These are phyloP conservation scores for Cladophialophora yegresii DNA, from an alignment of 2,329 filamentous ascomycete species.

Conservation along the genomic window DNA sequence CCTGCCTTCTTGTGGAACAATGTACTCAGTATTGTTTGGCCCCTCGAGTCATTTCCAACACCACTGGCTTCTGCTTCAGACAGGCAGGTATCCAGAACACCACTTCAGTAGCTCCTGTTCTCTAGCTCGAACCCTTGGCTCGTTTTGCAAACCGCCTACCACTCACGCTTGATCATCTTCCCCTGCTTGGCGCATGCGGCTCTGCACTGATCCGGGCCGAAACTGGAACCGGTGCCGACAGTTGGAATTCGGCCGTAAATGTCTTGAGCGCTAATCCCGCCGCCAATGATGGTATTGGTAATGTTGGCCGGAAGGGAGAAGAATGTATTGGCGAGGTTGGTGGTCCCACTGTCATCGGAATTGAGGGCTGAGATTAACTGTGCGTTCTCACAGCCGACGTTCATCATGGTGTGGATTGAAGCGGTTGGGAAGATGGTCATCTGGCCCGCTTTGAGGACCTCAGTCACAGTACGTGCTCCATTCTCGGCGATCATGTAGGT, in stretches of 20 bases:
- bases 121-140: not conserved
- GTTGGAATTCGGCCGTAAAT: constrained; percentile 39
- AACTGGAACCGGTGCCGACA: constrained; percentile 48
- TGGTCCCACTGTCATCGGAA: constrained; percentile 54
- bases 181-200: constrained; percentile 23
- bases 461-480: constrained; percentile 48
- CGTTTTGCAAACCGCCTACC: not conserved
- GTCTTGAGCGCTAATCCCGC: constrained; percentile 33
- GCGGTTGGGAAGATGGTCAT: constrained; percentile 56
- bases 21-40: not conserved
- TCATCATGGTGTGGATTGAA: constrained; percentile 53
- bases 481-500: constrained; percentile 58
- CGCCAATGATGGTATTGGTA: constrained; percentile 25
- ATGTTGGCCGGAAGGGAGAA: constrained; percentile 48
- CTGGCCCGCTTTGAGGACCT: constrained; percentile 48
- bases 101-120: not conserved
- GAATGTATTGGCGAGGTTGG: constrained; percentile 51
- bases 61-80: not conserved
- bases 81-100: not conserved
- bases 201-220: constrained; percentile 45
- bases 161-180: constrained; percentile 14
- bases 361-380: constrained; percentile 55
- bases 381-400: constrained; percentile 49
- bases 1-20: not conserved
- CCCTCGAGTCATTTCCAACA: not conserved